Evolutionary conservation across 2,329 filamentous ascomycete species (phyloP), one percentile per base, ranked within the genome.

Genomic region (Sclerotiophoma versabilis): DNA sequence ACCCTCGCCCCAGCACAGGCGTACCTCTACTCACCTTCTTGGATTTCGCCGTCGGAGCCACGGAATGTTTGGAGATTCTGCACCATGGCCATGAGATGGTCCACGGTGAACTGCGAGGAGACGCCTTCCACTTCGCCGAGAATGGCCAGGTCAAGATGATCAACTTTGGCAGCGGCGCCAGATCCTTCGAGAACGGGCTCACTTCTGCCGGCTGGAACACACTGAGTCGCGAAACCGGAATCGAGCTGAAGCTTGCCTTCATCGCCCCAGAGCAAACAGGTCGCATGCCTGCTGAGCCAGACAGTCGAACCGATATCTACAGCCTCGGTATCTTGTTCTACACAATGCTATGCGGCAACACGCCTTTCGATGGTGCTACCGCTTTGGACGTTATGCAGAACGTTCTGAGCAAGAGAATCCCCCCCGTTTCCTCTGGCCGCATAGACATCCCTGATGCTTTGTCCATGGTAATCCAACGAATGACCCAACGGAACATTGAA

Each of bases 231-330:
- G 91, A 97, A 72, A 77, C 92, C 7, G 93, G 93, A 2, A 91
- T 92, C 33, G 92, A 92, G 76, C 88, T 93, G 70, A 96, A 96
- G 75, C 80, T 98, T 17, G 86, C 93, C 45, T 97, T 92, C 70
- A 96, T 97, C 70, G 93, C 92, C 39, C 93, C 93, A 0, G 93
- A 98, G 71, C 93, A 97, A 78, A 97, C 93, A 2, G 93, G 93
- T 12, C 87, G 93, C 17, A 89, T 97, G 84, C 91, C 92, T 2
- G 92, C 91, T 3, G 93, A 97, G 73, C 93, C 93, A 1, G 93
- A 97, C 75, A 69, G 66, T 25, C 85, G 93, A 33, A 97, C 93
- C 14, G 93, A 98, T 74, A 96, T 97, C 26, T 97, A 97, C 77
- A 93, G 91, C 0, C 79, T 97, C 1, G 93, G 93, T 4, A 87